These are phyloP conservation scores for Phaeosphaeria sp. DNA, from an alignment of 2,329 filamentous ascomycete genomes.

Conservation along the genomic window DNA sequence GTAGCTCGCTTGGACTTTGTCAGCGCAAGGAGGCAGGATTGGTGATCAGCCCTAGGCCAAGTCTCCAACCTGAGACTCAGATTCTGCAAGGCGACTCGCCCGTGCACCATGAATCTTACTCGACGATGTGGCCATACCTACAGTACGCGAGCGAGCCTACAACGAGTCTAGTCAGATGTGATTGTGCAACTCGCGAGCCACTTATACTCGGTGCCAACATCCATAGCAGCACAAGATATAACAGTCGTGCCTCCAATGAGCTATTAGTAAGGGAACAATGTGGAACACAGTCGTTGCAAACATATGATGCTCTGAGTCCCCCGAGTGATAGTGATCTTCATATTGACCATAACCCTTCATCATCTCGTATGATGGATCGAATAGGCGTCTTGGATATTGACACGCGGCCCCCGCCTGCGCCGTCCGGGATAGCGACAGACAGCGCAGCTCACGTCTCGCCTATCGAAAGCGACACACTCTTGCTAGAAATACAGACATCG, in stretches of 20 bases:
- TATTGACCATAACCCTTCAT: not conserved
- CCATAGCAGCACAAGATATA: constrained; percentile 3
- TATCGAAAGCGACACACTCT: too few relatives aligned
- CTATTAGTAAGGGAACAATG: not conserved
- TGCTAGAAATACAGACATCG: not conserved
- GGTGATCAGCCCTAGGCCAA: not conserved
- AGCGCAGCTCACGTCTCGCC: not conserved
- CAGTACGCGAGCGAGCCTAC: not conserved
- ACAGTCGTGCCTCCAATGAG: constrained; percentile 1
- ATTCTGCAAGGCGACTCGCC: not conserved
- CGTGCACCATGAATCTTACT: not conserved
- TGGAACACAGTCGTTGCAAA: not conserved
- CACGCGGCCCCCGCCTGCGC: not conserved
- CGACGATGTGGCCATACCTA: not conserved
- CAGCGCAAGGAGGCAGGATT: not conserved
- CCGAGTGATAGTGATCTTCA: not conserved
- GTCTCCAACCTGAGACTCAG: not conserved
- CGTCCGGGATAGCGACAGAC: not conserved
- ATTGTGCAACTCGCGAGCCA: constrained; percentile 4
- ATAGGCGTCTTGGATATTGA: constrained; percentile 3
- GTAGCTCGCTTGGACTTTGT: not conserved
- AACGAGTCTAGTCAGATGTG: not conserved
- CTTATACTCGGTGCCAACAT: not conserved
- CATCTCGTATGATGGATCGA: not conserved
- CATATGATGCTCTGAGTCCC: not conserved